Evolutionary conservation across 1,139 yeast species (phyloP).

Genomic region (Keqinozyma sinolaborantium): DNA sequence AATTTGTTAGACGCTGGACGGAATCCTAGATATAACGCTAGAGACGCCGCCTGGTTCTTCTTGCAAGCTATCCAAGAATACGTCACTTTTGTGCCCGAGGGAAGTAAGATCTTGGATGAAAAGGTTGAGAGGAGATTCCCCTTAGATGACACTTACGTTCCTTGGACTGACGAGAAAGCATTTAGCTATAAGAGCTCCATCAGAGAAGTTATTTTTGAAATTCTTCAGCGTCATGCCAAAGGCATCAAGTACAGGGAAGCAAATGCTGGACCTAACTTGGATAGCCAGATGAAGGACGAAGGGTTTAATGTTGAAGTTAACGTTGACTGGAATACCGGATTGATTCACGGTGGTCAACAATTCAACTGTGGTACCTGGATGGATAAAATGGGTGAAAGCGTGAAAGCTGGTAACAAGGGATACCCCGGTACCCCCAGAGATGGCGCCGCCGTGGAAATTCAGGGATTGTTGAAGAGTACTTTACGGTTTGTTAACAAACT

Average conservation of each 20-base stretch:
- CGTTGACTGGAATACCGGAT: constrained; percentile 89
- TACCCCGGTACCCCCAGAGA: constrained; percentile 96
- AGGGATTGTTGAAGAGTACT: constrained; percentile 81
- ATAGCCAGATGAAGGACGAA: constrained; percentile 87
- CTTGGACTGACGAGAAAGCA: constrained; percentile 68
- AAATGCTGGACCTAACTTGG: constrained; percentile 86
- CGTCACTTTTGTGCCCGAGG: constrained; percentile 63
- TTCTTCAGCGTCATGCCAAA: constrained; percentile 77
- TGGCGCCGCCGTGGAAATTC: constrained; percentile 94
- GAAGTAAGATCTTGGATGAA: constrained; percentile 62
- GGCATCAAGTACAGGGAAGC: constrained; percentile 92
- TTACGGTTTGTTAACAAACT: constrained; percentile 73
- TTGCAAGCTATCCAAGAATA: constrained; percentile 86
- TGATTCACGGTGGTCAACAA: constrained; percentile 89
- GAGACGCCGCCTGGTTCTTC: constrained; percentile 98
- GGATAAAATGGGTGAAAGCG: constrained; percentile 99
- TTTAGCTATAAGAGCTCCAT: constrained; percentile 69
- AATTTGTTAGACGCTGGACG: constrained; percentile 88
- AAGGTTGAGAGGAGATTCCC: constrained; percentile 85
- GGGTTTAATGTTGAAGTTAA: constrained; percentile 82
- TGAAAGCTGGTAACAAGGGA: constrained; percentile 77
- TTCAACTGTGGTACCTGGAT: constrained; percentile 98
- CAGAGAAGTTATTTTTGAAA: constrained; percentile 77
- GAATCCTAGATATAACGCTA: constrained; percentile 91
- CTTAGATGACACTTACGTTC: constrained; percentile 74